phyloP scores from a whole-genome alignment of 163 green algal species.

The Chloroidium sp. region DNA sequence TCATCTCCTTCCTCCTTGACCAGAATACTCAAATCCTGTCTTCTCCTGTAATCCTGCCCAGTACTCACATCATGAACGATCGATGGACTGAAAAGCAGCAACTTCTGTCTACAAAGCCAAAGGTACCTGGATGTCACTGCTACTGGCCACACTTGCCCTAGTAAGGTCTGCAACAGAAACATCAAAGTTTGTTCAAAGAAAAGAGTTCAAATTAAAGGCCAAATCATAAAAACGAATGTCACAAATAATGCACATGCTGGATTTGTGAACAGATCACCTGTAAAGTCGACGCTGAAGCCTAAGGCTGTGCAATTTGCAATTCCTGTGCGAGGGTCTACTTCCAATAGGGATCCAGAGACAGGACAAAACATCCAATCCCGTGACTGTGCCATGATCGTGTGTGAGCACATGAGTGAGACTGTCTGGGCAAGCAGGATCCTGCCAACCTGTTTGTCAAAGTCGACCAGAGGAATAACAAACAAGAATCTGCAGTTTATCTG shows the following conservation, averaged over 20 bases:
- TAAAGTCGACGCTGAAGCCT: neutral
- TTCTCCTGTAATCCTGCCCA: conserved; percentile 46
- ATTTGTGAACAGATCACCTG: neutral
- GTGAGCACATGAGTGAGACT: too few relatives aligned
- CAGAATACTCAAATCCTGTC: conserved; percentile 62
- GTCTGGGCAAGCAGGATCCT: too few relatives aligned
- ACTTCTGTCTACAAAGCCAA: neutral
- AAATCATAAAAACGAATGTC: too few relatives aligned
- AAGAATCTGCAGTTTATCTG: too few relatives aligned
- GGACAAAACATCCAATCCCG: neutral
- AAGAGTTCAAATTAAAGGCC: neutral
- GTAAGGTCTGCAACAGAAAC: neutral
- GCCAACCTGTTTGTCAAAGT: too few relatives aligned
- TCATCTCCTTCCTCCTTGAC: conserved; percentile 48
- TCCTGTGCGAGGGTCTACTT: neutral
- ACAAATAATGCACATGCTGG: too few relatives aligned
- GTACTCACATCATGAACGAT: neutral
- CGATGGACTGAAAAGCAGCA: neutral
- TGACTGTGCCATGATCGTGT: too few relatives aligned
- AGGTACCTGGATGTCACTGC: neutral
- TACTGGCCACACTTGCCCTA: neutral
- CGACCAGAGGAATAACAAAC: too few relatives aligned
- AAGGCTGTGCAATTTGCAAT: neutral
- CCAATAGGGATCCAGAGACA: neutral
- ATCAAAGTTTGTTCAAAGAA: neutral